These are phyloP conservation scores for Pinus taeda DNA, from an alignment of 75 land plant genomes.

Conservation along the genomic window DNA sequence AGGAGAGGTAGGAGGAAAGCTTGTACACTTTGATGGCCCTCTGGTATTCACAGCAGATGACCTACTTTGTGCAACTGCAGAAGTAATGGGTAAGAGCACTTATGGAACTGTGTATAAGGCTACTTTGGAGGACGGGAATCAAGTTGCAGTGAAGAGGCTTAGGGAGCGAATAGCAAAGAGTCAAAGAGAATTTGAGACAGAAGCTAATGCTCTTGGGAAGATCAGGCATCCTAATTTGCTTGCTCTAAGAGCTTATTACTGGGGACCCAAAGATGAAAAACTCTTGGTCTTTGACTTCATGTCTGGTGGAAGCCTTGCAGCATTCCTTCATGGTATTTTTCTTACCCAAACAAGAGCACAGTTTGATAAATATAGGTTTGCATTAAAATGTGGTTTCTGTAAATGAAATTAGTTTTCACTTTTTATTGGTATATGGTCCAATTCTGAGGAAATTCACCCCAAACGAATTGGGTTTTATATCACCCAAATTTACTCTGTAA, in stretches of 20 bases:
- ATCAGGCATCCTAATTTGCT: conserved; percentile 81
- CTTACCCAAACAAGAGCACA: neutral
- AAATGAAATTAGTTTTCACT: too few relatives aligned
- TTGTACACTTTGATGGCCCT: conserved; percentile 85
- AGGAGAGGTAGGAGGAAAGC: conserved; percentile 62
- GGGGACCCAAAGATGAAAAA: conserved; percentile 95
- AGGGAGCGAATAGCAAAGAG: conserved; percentile 75
- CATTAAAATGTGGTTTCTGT: neutral
- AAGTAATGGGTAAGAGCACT: conserved; percentile 90
- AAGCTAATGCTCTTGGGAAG: conserved; percentile 68
- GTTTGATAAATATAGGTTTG: neutral
- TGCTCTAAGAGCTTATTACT: conserved; percentile 82
- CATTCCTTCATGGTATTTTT: conserved; percentile 78
- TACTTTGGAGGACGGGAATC: conserved; percentile 72
- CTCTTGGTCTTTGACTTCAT: conserved; percentile 87
- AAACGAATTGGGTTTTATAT: too few relatives aligned
- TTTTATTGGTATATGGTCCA: too few relatives aligned
- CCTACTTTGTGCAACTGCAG: conserved; percentile 87
- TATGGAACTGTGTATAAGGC: conserved; percentile 93
- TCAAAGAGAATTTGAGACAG: conserved; percentile 77
- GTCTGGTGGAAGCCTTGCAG: conserved; percentile 75
- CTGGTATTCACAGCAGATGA: conserved; percentile 80
- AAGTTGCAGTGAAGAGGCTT: conserved; percentile 87
- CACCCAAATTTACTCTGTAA: neutral
- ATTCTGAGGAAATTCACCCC: too few relatives aligned